Evolutionary conservation across 164 flowering plant species (phyloP), one percentile per base, ranked within the genome.

Genomic region (Aristolochia californica): DNA sequence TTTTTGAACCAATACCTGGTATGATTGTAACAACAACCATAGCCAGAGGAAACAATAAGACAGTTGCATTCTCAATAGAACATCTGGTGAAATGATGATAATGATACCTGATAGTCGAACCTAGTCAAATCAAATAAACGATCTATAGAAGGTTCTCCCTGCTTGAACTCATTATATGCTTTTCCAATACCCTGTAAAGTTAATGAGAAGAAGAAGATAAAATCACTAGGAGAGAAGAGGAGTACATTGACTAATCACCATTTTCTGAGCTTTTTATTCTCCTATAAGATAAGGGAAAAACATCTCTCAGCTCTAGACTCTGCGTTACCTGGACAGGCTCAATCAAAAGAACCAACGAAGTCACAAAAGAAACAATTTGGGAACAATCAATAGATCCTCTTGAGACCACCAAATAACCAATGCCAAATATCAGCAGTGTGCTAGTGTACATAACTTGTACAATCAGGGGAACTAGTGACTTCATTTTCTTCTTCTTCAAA

Each of bases 61-160:
- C 7, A 28, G 34, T 28, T 28, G 34, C 34, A 28, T 28, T 7
- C 40, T 8, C 40, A 34, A 34, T 34, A 34, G 40, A 34, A 34
- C 40, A 34, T 3, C 10, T 34, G 40, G 1, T 34, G 40, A 34
- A 34, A 34, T 34, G 5, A 34, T 34, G 40, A 34, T 3, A 34
- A 34, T 34, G 40, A 9, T 34, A 93, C 99, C 97, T 83, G 75
- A 51, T 81, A 55, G 48, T 63, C 74, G 64, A 78, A 86, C 63
- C 61, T 75, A 47, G 86, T 78, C 60, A 90, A 72, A 55, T 77
- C 88, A 78, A 87, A 80, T 68, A 94, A 71, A 40, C 96, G 85
- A 62, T 90, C 88, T 45, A 94, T 75, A 57, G 97, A 95, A 53
- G 99, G 96, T 62, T 94, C 96, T 66, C 91, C 97, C 74, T 90